These are phyloP conservation scores for Xylaria sp. DNA, from an alignment of 2,329 filamentous ascomycete genomes.

Conservation along the genomic window DNA sequence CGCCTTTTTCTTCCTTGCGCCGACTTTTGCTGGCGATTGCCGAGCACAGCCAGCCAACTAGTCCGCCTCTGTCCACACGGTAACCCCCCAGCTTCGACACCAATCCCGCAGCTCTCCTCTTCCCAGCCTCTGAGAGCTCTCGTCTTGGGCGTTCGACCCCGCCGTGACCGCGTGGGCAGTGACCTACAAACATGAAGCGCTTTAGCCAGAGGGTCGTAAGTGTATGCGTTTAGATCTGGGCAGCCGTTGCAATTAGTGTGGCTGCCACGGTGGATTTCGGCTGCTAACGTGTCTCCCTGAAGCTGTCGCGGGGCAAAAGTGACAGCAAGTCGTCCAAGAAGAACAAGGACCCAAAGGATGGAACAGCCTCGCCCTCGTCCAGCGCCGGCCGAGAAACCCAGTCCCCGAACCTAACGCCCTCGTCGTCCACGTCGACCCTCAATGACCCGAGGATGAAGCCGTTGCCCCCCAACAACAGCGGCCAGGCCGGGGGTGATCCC, in stretches of 20 bases:
- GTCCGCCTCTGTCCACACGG: constrained; percentile 9
- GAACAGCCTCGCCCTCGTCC: constrained; percentile 82
- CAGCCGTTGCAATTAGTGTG: background rate
- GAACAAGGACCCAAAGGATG: constrained; percentile 77
- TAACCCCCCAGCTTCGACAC: constrained; percentile 20
- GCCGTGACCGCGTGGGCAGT: constrained; percentile 44
- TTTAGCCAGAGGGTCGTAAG: constrained; percentile 95
- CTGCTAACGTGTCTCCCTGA: constrained; percentile 47
- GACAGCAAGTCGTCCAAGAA: constrained; percentile 85
- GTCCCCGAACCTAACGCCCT: constrained; percentile 78
- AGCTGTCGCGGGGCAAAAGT: constrained; percentile 93
- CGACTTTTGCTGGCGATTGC: constrained; percentile 17
- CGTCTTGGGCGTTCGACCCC: constrained; percentile 46
- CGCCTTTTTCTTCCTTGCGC: constrained; percentile 25
- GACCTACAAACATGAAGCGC: constrained; percentile 80
- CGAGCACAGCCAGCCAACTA: constrained; percentile 14
- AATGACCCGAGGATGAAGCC: constrained; percentile 88
- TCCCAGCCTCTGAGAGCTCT: constrained; percentile 13
- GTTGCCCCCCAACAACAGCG: constrained; percentile 67
- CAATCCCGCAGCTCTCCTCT: constrained; percentile 17
- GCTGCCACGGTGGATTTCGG: constrained; percentile 10
- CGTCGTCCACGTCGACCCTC: constrained; percentile 88
- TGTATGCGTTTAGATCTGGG: constrained; percentile 24
- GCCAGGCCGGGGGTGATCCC: constrained; percentile 55
- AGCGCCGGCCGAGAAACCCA: constrained; percentile 64